Evolutionary conservation across 257 asterid species (phyloP).

Genomic region (Nicotiana benthamiana): DNA sequence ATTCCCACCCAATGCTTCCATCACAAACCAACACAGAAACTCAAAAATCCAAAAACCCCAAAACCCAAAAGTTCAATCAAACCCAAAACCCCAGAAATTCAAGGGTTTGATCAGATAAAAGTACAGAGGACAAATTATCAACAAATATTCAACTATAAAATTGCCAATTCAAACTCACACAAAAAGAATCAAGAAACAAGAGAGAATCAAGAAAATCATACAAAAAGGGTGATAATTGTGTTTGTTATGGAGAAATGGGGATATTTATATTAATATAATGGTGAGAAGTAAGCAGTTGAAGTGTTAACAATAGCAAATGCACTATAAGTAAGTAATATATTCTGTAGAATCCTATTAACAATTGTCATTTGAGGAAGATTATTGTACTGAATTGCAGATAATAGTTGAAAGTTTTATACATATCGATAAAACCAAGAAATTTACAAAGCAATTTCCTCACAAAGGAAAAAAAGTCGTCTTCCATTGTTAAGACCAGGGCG

Average conservation of each 20-base stretch:
- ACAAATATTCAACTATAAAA: not conserved
- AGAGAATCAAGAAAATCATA: constrained; percentile 8
- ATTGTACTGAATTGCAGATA: not conserved
- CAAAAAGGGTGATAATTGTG: constrained; percentile 4
- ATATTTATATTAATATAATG: not conserved
- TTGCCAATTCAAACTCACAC: constrained; percentile 4
- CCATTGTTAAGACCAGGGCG: not conserved
- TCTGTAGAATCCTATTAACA: not conserved
- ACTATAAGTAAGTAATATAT: not conserved
- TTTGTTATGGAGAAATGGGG: not conserved
- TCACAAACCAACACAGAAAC: not conserved
- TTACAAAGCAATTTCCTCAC: not conserved
- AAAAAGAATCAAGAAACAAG: not conserved
- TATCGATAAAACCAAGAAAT: not conserved
- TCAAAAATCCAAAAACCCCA: not conserved
- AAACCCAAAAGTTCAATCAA: not conserved
- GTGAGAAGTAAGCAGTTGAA: not conserved
- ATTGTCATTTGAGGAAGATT: not conserved
- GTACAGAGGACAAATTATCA: not conserved
- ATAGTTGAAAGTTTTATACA: not conserved
- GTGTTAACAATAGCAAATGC: not conserved
- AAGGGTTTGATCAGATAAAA: not conserved
- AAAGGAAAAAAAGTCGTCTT: not conserved
- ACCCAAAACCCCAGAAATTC: not conserved
- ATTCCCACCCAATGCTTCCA: constrained; percentile 7